Conservation (phyloP, 805 yeast genomes). For the Yarrowia divulgata region DNA sequence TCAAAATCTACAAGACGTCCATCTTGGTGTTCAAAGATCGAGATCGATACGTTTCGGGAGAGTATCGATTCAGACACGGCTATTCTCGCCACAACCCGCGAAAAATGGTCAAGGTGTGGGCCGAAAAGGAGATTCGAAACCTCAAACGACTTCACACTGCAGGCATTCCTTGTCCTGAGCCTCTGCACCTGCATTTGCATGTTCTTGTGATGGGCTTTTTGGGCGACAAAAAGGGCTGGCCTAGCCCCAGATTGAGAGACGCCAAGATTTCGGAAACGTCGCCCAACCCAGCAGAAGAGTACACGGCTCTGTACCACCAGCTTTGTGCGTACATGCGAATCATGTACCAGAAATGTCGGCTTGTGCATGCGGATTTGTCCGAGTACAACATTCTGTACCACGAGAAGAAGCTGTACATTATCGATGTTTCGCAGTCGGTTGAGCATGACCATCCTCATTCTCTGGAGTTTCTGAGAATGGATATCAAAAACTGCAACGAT, state of each 20-base stretch:
- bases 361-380: constrained; percentile 95
- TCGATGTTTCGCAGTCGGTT: constrained; percentile 96
- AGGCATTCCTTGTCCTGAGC: constrained; percentile 94
- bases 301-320: constrained; percentile 72
- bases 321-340: constrained; percentile 85
- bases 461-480: constrained; percentile 94
- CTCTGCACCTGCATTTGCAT: constrained; percentile 85
- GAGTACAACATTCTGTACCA: constrained; percentile 92
- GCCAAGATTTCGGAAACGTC: constrained; percentile 60
- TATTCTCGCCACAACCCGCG: constrained; percentile 88
- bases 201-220: constrained; percentile 94
- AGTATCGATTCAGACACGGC: constrained; percentile 88
- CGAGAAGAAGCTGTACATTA: constrained; percentile 75
- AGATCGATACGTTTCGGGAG: constrained; percentile 95
- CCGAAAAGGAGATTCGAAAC: constrained; percentile 95
- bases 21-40: constrained; percentile 96
- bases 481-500: constrained; percentile 92
- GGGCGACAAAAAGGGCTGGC: constrained; percentile 76
- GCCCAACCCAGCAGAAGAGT: constrained; percentile 61
- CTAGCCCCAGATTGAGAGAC: constrained; percentile 89
- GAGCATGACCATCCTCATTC: constrained; percentile 99
- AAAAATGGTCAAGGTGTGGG: constrained; percentile 98
- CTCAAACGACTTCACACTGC: constrained; percentile 77
- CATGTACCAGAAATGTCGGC: constrained; percentile 83
- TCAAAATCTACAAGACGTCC: constrained; percentile 94